Evolutionary conservation across 129 eudicot genomes (phyloP).

Genomic region (Escallonia herrerae): DNA sequence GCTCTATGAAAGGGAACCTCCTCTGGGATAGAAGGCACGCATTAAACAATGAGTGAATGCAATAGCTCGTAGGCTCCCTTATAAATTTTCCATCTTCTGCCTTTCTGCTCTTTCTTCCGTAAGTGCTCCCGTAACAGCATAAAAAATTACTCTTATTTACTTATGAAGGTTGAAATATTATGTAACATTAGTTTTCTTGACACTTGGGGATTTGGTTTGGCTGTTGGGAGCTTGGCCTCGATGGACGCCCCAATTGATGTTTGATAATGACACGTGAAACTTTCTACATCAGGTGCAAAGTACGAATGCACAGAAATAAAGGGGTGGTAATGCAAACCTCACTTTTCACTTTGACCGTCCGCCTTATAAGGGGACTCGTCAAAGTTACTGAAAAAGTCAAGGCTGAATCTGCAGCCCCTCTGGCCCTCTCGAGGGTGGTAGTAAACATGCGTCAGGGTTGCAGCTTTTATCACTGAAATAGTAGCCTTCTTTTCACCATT

Average conservation of each 20-base stretch:
- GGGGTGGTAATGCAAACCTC: neutral
- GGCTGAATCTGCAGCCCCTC: slow-evolving; percentile 2
- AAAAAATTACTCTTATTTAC: no score
- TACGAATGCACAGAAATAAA: slow-evolving; percentile 5
- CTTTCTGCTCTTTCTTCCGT: no score
- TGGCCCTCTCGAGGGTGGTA: neutral
- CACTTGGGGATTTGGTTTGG: neutral
- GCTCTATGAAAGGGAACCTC: no score
- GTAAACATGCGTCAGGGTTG: slow-evolving; percentile 8
- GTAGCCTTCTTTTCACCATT: neutral
- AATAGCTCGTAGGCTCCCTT: no score
- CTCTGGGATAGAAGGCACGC: no score
- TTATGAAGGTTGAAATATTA: no score
- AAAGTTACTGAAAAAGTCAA: slow-evolving; percentile 3
- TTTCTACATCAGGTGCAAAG: slow-evolving; percentile 1
- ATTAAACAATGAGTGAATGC: no score
- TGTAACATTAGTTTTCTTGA: no score
- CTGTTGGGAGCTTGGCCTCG: neutral
- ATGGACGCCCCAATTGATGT: neutral
- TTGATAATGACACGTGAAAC: slow-evolving; percentile 14
- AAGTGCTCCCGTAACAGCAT: no score
- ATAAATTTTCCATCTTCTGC: no score
- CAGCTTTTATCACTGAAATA: neutral
- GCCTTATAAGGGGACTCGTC: neutral
- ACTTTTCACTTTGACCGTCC: slow-evolving; percentile 14